phyloP scores from a whole-genome alignment of 768 basidiomycete genomes.

The Lactarius deliciosus region DNA sequence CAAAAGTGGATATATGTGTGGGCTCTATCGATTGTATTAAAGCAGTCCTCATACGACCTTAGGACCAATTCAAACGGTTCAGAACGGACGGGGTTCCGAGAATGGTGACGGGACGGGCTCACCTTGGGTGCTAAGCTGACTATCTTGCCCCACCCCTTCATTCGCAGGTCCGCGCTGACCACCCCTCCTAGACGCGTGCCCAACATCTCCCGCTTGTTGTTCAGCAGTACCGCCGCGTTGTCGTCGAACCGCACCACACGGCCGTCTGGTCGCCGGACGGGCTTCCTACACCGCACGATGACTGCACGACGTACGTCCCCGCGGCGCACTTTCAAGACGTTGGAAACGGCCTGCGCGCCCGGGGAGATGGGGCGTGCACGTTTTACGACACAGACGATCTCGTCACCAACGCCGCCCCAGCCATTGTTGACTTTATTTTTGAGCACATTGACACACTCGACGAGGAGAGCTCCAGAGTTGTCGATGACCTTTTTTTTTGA shows the following conservation, averaged over 20 bases:
- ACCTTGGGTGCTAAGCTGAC: conserved; percentile 91
- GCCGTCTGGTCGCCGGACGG: conserved; percentile 84
- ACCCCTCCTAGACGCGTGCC: conserved; percentile 94
- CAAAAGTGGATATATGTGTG: background rate
- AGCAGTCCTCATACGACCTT: conserved; percentile 17
- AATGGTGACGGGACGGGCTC: conserved; percentile 19
- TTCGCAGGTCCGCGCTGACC: conserved; percentile 85
- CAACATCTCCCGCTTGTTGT: conserved; percentile 94
- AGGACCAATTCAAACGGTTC: background rate
- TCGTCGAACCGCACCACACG: conserved; percentile 89
- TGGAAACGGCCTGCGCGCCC: conserved; percentile 63
- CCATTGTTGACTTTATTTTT: conserved; percentile 97
- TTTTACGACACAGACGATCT: conserved; percentile 94
- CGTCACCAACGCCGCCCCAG: conserved; percentile 90
- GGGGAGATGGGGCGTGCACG: conserved; percentile 80
- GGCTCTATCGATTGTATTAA: background rate
- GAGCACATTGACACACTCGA: conserved; percentile 95
- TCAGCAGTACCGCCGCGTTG: conserved; percentile 91
- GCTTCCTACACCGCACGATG: conserved; percentile 90
- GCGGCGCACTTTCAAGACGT: conserved; percentile 84
- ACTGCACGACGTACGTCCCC: conserved; percentile 96
- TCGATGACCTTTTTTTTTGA: conserved; percentile 72
- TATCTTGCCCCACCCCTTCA: conserved; percentile 95
- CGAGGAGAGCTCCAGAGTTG: conserved; percentile 92
- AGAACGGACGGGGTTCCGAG: background rate